Conservation (phyloP, 345 rosid species). For the Syzygium grande region DNA sequence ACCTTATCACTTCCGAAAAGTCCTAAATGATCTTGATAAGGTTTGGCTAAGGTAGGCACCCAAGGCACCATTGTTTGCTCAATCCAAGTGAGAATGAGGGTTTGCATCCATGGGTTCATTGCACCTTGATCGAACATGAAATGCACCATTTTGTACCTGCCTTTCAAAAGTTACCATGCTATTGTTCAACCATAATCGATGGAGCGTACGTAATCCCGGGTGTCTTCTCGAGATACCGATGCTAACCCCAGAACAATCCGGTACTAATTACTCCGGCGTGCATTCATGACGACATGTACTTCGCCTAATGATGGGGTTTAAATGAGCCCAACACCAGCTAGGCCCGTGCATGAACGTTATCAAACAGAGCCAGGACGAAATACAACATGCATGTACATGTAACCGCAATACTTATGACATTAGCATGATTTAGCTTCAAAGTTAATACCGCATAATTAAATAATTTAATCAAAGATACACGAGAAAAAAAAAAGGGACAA, state of each 20-base stretch:
- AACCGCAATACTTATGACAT: neutral
- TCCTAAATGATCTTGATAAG: neutral
- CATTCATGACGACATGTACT: neutral
- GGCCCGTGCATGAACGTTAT: neutral
- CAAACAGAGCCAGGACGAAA: neutral
- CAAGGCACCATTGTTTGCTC: neutral
- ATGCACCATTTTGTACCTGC: neutral
- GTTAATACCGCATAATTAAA: neutral
- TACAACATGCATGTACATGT: neutral
- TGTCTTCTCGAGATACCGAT: neutral
- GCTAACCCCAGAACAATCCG: rapidly evolving
- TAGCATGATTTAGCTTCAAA: neutral
- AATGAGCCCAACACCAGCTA: neutral
- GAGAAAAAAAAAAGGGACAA: neutral
- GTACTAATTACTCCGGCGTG: neutral
- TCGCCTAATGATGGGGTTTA: neutral
- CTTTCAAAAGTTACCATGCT: neutral
- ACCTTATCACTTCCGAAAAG: neutral
- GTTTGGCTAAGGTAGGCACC: neutral
- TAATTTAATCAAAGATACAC: neutral
- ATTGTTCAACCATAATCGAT: neutral
- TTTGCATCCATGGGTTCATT: neutral
- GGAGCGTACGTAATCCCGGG: neutral
- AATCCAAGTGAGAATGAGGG: neutral
- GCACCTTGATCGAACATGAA: neutral